Evolutionary conservation across 768 basidiomycete species (phyloP).

Genomic region (Lactarius trivialis): DNA sequence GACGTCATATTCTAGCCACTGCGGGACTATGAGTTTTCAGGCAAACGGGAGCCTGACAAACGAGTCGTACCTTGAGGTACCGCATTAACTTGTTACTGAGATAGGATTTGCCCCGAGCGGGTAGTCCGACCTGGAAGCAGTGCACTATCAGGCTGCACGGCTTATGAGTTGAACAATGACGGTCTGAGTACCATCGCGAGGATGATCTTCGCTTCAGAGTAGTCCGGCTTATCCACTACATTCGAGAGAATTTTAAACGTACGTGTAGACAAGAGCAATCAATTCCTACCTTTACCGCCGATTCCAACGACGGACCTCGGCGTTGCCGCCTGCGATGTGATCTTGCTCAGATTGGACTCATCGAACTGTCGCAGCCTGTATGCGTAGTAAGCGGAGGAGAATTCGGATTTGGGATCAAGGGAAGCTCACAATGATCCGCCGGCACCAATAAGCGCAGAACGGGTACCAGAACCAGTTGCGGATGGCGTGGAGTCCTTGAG

Average conservation of each 20-base stretch:
- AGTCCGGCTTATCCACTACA: slow-evolving; percentile 91
- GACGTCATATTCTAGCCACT: slow-evolving; percentile 99
- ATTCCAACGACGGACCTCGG: slow-evolving; percentile 84
- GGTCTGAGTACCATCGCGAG: slow-evolving; percentile 74
- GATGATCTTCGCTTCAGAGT: slow-evolving; percentile 97
- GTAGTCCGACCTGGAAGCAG: slow-evolving; percentile 73
- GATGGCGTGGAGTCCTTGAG: slow-evolving; percentile 2
- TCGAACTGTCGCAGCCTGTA: slow-evolving; percentile 75
- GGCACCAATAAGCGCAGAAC: slow-evolving; percentile 49
- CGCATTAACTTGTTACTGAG: slow-evolving; percentile 96
- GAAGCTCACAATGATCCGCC: slow-evolving; percentile 63
- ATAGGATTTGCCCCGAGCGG: slow-evolving; percentile 98
- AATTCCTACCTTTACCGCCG: slow-evolving; percentile 68
- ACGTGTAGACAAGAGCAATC: not conserved
- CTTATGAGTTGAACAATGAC: not conserved
- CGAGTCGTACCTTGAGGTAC: slow-evolving; percentile 68
- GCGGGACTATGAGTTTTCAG: slow-evolving; percentile 5
- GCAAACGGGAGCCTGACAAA: not conserved
- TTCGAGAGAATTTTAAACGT: slow-evolving; percentile 1
- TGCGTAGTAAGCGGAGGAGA: slow-evolving; percentile 5
- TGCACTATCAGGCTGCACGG: not conserved
- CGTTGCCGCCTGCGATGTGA: slow-evolving; percentile 66
- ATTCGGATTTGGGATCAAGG: too few species aligned
- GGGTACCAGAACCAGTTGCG: not conserved
- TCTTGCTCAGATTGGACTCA: slow-evolving; percentile 63